phyloP scores from a whole-genome alignment of 306 rosid genomes.

The Prunus kanzakura region DNA sequence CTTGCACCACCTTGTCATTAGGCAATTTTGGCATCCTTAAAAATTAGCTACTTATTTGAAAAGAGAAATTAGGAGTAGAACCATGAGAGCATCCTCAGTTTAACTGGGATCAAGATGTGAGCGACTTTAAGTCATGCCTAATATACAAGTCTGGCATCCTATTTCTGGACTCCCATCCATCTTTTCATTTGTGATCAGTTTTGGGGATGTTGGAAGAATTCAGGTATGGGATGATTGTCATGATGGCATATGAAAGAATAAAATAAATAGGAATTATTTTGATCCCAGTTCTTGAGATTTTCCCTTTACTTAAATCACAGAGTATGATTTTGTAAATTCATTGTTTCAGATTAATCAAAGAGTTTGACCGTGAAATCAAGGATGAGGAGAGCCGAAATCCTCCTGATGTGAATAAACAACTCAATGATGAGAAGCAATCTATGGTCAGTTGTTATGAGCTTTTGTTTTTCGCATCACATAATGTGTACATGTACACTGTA shows the following conservation, averaged over 20 bases:
- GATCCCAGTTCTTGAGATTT: constrained; percentile 14
- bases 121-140: neutral
- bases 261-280: neutral
- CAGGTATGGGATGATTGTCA: neutral
- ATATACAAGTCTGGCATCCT: neutral
- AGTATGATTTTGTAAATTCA: neutral
- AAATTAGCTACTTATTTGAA: neutral
- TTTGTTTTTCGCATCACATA: constrained; percentile 9
- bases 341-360: constrained; percentile 76
- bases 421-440: constrained; percentile 94
- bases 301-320: neutral
- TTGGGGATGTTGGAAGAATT: neutral
- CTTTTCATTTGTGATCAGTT: neutral
- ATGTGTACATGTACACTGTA: neutral
- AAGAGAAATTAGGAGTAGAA: neutral
- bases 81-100: neutral
- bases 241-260: neutral
- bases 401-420: constrained; percentile 88
- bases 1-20: neutral
- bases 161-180: neutral
- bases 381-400: constrained; percentile 85
- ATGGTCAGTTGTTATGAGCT: constrained; percentile 53
- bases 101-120: neutral
- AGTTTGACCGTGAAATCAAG: constrained; percentile 89
- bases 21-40: neutral